Evolutionary conservation across 148 eudicot genomes (phyloP).

Genomic region (Rhododendron simsii): DNA sequence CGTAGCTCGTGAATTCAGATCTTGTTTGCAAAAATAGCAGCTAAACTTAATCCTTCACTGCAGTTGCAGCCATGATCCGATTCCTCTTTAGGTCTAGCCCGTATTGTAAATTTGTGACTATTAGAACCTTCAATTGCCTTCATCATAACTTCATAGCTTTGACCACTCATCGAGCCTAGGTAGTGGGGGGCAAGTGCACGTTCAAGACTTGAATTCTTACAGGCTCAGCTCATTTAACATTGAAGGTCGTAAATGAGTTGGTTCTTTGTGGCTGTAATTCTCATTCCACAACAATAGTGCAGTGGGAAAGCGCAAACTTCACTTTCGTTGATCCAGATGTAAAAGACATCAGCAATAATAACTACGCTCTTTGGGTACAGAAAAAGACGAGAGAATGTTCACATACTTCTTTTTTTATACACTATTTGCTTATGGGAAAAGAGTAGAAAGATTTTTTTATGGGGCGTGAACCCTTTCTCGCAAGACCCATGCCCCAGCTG

Average conservation of each 20-base stretch:
- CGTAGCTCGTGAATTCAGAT: neutral
- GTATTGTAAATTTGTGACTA: neutral
- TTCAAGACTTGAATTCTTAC: neutral
- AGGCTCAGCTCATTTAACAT: neutral
- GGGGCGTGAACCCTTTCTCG: neutral
- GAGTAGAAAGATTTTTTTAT: neutral
- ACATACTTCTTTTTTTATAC: neutral
- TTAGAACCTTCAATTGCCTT: neutral
- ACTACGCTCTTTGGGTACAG: too few species aligned
- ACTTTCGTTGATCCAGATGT: too few species aligned
- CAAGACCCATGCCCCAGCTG: neutral
- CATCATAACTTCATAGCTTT: neutral
- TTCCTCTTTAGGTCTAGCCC: neutral
- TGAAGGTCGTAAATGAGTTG: neutral
- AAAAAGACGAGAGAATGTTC: neutral
- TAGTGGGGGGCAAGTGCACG: neutral
- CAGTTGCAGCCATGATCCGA: neutral
- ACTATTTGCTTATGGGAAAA: neutral
- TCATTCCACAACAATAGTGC: too few species aligned
- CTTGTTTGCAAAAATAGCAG: neutral
- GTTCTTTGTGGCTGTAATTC: neutral
- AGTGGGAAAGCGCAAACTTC: too few species aligned
- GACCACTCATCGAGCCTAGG: neutral
- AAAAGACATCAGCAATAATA: too few species aligned
- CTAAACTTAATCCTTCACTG: neutral